A percentile compares a stretch with the other conserved stretches of the same genome.
Conservation (phyloP, 352 stramenopile genomes). For the Globisporangium yorkense region DNA sequence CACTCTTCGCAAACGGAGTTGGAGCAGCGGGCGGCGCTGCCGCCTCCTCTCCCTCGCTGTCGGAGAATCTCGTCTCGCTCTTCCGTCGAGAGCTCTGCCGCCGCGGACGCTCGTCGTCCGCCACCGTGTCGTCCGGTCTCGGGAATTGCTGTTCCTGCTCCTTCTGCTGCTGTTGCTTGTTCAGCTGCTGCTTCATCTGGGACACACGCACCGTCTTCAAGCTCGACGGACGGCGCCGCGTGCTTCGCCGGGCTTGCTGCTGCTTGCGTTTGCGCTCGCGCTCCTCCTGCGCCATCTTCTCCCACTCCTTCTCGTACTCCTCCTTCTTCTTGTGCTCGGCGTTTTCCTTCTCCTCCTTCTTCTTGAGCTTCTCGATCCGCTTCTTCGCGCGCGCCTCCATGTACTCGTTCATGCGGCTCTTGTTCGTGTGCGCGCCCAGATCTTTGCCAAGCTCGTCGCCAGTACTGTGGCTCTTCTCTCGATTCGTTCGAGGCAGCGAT, state of each 20-base stretch:
- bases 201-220: slow-evolving; percentile 82
- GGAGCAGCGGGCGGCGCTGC: neutral
- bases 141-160: slow-evolving; percentile 25
- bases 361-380: slow-evolving; percentile 71
- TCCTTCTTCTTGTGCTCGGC: slow-evolving; percentile 74
- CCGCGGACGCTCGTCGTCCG: slow-evolving; percentile 21
- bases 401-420: slow-evolving; percentile 87
- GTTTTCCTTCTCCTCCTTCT: slow-evolving; percentile 63
- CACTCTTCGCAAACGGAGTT: neutral
- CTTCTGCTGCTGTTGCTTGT: slow-evolving; percentile 57
- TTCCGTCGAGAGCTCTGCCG: slow-evolving; percentile 27
- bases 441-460: slow-evolving; percentile 13
- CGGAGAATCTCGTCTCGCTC: slow-evolving; percentile 51
- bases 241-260: slow-evolving; percentile 59
- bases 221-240: slow-evolving; percentile 61
- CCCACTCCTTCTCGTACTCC: slow-evolving; percentile 87
- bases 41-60: slow-evolving; percentile 41
- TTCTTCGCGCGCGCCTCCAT: slow-evolving; percentile 81
- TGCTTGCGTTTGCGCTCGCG: slow-evolving; percentile 78
- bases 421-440: slow-evolving; percentile 21
- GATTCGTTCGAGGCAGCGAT: slow-evolving; percentile 22
- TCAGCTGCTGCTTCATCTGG: slow-evolving; percentile 81
- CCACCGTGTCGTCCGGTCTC: slow-evolving; percentile 21
- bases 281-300: slow-evolving; percentile 85
- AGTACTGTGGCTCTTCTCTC: slow-evolving; percentile 38